Percentiles rank a stretch among this genome's conserved stretches.
Conservation (phyloP, 2,329 filamentous ascomycete genomes). For the Microdochium bolleyi region DNA sequence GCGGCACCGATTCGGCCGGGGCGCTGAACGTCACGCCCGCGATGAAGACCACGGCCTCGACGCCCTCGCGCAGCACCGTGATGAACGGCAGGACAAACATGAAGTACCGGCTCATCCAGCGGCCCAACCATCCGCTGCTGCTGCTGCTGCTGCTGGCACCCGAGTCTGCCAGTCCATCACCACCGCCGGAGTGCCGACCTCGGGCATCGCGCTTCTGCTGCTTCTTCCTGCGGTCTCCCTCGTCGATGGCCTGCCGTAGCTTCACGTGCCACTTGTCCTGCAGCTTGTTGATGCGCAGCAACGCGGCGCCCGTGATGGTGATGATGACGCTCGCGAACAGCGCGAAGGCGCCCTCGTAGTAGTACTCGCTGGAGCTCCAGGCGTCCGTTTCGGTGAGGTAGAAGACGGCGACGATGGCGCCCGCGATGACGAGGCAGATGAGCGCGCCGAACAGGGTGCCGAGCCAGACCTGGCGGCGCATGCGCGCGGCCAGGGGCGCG, state of each 20-base stretch:
- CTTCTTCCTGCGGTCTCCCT: not conserved
- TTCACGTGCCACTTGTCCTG: conserved; percentile 85
- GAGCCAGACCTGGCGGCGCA: conserved; percentile 50
- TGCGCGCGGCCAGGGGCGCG: not conserved
- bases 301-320: conserved; percentile 69
- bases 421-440: conserved; percentile 58
- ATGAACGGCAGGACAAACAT: conserved; percentile 85
- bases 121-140: conserved; percentile 39
- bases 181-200: too few species aligned
- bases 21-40: conserved; percentile 73
- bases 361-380: conserved; percentile 62
- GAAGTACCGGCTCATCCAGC: conserved; percentile 67
- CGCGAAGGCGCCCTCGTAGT: conserved; percentile 75
- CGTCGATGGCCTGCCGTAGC: conserved; percentile 61
- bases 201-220: not conserved
- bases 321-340: conserved; percentile 74
- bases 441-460: conserved; percentile 55
- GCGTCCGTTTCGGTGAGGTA: conserved; percentile 60
- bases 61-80: conserved; percentile 77
- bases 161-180: too few species aligned
- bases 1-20: conserved; percentile 67
- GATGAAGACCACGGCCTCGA: conserved; percentile 81
- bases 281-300: conserved; percentile 75
- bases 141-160: not conserved
- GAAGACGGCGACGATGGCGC: conserved; percentile 63